These are phyloP conservation scores for Aspergillus sp. DNA, from an alignment of 2,329 filamentous ascomycete species.

Conservation along the genomic window DNA sequence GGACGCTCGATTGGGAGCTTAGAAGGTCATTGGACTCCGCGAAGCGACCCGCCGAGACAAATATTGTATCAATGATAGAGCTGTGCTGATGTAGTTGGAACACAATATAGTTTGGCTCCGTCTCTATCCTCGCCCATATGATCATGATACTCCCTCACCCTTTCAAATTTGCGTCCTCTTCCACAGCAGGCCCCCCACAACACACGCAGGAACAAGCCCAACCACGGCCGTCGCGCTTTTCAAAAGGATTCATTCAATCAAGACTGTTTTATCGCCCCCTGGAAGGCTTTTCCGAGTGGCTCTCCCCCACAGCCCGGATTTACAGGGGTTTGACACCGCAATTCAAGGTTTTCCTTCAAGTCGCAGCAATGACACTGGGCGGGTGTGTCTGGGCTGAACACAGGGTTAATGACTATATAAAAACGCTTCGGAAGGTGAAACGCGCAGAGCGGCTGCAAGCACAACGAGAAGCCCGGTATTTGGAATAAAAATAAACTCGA, in stretches of 20 bases:
- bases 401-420: slow-evolving; percentile 47
- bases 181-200: slow-evolving; percentile 24
- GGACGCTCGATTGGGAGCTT: background rate
- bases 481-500: slow-evolving; percentile 11
- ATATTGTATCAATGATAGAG: background rate
- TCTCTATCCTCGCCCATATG: slow-evolving; percentile 48
- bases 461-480: slow-evolving; percentile 21
- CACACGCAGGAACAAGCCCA: slow-evolving; percentile 7
- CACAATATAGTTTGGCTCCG: slow-evolving; percentile 41
- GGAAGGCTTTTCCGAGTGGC: slow-evolving; percentile 50
- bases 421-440: slow-evolving; percentile 41
- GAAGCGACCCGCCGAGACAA: background rate
- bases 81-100: background rate
- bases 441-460: slow-evolving; percentile 41
- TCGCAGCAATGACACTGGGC: slow-evolving; percentile 49
- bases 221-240: slow-evolving; percentile 27
- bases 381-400: slow-evolving; percentile 51
- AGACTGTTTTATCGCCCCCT: slow-evolving; percentile 41
- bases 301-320: slow-evolving; percentile 43
- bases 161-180: slow-evolving; percentile 38
- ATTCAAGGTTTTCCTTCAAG: slow-evolving; percentile 52
- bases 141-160: slow-evolving; percentile 45
- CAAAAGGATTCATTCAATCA: slow-evolving; percentile 30
- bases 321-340: slow-evolving; percentile 51
- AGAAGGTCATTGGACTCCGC: background rate